Evolutionary conservation across 1,284 basidiomycete species (phyloP), one percentile per base, ranked within the genome.

Genomic region (Cutaneotrichosporon sp.): DNA sequence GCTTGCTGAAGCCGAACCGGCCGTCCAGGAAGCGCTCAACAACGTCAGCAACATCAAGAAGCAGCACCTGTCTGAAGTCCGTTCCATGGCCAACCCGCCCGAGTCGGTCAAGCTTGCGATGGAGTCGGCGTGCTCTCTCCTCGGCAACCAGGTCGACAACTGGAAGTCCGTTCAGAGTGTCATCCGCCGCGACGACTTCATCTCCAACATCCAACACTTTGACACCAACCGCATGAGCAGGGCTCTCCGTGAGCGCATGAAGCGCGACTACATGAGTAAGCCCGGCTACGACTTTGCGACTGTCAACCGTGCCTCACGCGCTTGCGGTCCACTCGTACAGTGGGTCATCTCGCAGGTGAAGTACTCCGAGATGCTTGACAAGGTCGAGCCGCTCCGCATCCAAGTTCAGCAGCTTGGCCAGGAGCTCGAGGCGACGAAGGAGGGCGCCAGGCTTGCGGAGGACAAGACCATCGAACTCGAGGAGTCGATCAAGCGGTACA

Each of bases 341-440:
- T 97, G 96, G 96, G 93, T 87, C 8, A 84, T 98, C 52, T 96
- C 96, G 2, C 97, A 99, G 76, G 92, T 98, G 41, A 84, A 84
- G 35, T 99, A 91, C 80, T 97, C 96, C 6, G 91, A 96, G 75
- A 99, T 99, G 65, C 78, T 99, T 46, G 96, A 99, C 79, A 90
- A 88, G 75, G 92, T 99, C 24, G 96, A 96, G 53, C 96, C 96
- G 11, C 80, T 99, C 22, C 88, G 96, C 22, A 88, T 93, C 64
- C 94, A 99, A 72, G 94, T 99, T 1, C 85, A 90, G 61, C 88
- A 88, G 10, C 81, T 99, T 42, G 92, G 98, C 72, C 82, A 81
- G 25, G 90, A 97, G 71, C 92, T 96, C 1, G 86, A 88, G 62
- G 86, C 84, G 25, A 97, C 94, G 12, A 93, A 97, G 77, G 83